phyloP scores from a whole-genome alignment of 306 rosid species.

The Lotus japonicus region DNA sequence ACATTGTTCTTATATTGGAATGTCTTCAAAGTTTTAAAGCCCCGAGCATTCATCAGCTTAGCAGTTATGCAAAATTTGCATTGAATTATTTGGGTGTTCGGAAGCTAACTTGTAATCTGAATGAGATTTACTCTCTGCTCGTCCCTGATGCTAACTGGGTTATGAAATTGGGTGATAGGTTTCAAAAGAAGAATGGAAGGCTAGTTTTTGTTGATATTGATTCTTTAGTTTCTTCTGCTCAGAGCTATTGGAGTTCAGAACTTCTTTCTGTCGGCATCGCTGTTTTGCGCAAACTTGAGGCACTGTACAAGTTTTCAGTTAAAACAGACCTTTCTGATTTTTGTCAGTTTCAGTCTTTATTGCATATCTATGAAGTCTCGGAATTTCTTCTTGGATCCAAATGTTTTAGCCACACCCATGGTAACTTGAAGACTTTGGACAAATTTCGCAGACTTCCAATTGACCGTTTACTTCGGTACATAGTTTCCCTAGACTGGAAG shows the following conservation, averaged over 20 bases:
- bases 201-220: constrained; percentile 33
- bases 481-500: constrained; percentile 43
- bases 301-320: constrained; percentile 21
- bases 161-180: constrained; percentile 17
- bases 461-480: neutral
- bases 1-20: constrained; percentile 28
- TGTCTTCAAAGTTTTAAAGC: constrained; percentile 30
- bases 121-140: constrained; percentile 34
- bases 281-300: constrained; percentile 44
- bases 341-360: constrained; percentile 27
- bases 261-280: constrained; percentile 37
- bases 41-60: constrained; percentile 20
- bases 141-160: constrained; percentile 61
- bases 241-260: constrained; percentile 50
- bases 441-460: constrained; percentile 20
- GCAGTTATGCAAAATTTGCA: constrained; percentile 36
- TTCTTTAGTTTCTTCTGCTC: constrained; percentile 33
- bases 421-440: constrained; percentile 6
- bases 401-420: neutral
- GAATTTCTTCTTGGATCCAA: constrained; percentile 36
- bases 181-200: constrained; percentile 30
- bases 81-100: constrained; percentile 54
- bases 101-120: constrained; percentile 16
- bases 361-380: constrained; percentile 40
- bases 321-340: constrained; percentile 1